phyloP scores from a whole-genome alignment of 768 basidiomycete species.

The Boletus fagicola region DNA sequence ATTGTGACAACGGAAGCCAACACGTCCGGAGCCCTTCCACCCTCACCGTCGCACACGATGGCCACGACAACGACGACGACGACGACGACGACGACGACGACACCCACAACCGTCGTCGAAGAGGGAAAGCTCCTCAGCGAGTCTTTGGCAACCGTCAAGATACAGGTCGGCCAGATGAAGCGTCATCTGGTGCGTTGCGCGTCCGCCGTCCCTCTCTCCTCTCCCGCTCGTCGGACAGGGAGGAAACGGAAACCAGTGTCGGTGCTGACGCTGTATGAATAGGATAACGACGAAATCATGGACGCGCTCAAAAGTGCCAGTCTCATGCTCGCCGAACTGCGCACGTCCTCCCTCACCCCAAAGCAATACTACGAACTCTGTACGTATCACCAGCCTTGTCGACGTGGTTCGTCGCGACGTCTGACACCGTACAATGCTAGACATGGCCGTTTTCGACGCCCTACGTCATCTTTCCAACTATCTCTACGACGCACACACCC shows the following conservation, averaged over 20 bases:
- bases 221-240: not conserved
- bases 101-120: slow-evolving; percentile 46
- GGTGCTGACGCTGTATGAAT: not conserved
- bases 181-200: slow-evolving; percentile 70
- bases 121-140: slow-evolving; percentile 86
- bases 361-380: slow-evolving; percentile 99
- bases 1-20: not conserved
- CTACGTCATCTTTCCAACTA: slow-evolving; percentile 94
- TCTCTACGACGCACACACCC: slow-evolving; percentile 92
- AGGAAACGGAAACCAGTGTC: no score
- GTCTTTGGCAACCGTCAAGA: slow-evolving; percentile 81
- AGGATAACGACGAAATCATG: slow-evolving; percentile 98
- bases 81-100: slow-evolving; percentile 14
- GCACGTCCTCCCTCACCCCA: slow-evolving; percentile 89
- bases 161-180: slow-evolving; percentile 94
- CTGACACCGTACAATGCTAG: slow-evolving; percentile 39
- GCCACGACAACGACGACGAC: slow-evolving; percentile 21
- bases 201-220: not conserved
- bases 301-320: slow-evolving; percentile 97
- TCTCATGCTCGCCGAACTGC: slow-evolving; percentile 93
- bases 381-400: slow-evolving; percentile 35
- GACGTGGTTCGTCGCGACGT: not conserved
- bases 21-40: slow-evolving; percentile 1
- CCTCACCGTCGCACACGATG: slow-evolving; percentile 19
- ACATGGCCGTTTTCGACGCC: slow-evolving; percentile 99